Conservation (phyloP, 2,329 filamentous ascomycete genomes). For the Boeremia lycopersici region DNA sequence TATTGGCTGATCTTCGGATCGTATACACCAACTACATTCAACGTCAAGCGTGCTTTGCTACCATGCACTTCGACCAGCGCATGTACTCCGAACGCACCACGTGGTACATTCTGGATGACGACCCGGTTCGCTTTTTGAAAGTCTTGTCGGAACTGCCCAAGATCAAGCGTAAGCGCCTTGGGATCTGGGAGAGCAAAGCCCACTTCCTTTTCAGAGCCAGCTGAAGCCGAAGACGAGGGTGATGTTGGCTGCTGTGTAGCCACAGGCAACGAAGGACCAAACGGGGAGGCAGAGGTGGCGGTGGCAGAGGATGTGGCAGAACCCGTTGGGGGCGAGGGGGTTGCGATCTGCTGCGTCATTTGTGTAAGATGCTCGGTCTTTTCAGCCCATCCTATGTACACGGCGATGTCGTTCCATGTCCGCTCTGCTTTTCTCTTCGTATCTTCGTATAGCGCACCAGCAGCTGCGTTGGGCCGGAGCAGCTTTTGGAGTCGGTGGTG, state of each 20-base stretch:
- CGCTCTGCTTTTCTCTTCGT: constrained; percentile 25
- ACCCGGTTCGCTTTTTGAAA: constrained; percentile 29
- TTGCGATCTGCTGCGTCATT: constrained; percentile 17
- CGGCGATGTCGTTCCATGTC: constrained; percentile 31
- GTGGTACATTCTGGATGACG: constrained; percentile 40
- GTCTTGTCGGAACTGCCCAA: constrained; percentile 33
- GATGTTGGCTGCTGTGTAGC: constrained; percentile 23
- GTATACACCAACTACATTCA: constrained; percentile 55
- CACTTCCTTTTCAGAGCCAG: constrained; percentile 25
- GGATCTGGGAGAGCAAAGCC: constrained; percentile 34
- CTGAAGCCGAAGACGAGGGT: constrained; percentile 10
- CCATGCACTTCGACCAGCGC: constrained; percentile 56
- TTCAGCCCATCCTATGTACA: constrained; percentile 34
- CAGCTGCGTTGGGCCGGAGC: constrained; percentile 28
- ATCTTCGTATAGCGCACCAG: constrained; percentile 33
- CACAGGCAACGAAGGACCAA: constrained; percentile 19
- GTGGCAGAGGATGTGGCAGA: constrained; percentile 8
- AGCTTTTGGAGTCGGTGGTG: constrained; percentile 45
- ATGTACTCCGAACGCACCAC: constrained; percentile 53
- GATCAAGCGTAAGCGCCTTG: constrained; percentile 34
- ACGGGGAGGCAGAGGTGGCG: constrained; percentile 10
- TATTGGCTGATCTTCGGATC: constrained; percentile 52
- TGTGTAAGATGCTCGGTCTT: constrained; percentile 19
- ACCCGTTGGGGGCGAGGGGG: constrained; percentile 10
- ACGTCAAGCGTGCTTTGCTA: constrained; percentile 46